phyloP scores from a whole-genome alignment of 805 yeast genomes.

The Wickerhamomyces kurtzmanii region DNA sequence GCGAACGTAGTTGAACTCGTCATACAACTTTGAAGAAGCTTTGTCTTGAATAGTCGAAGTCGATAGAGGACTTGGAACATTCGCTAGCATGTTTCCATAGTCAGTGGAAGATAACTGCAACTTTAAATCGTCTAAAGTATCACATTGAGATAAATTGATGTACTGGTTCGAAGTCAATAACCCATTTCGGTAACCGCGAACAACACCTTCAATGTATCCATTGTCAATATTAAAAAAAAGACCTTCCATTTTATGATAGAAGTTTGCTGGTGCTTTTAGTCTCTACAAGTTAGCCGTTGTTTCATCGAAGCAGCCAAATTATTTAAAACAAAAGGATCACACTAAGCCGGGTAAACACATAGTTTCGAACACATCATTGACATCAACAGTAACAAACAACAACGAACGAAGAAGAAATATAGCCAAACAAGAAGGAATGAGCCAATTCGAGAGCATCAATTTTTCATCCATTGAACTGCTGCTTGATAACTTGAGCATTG shows the following conservation, averaged over 20 bases:
- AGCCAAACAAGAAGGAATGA: too few relatives aligned
- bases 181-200: constrained; percentile 89
- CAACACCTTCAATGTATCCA: constrained; percentile 91
- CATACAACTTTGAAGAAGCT: constrained; percentile 63
- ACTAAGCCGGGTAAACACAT: too few relatives aligned
- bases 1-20: constrained; percentile 78
- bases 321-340: too few relatives aligned
- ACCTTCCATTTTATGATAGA: constrained; percentile 64
- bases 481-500: constrained; percentile 23
- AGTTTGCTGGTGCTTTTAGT: neutral
- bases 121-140: constrained; percentile 86
- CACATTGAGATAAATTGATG: constrained; percentile 91
- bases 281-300: too few relatives aligned
- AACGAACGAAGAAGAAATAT: too few relatives aligned
- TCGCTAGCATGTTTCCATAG: constrained; percentile 83
- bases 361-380: too few relatives aligned
- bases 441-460: constrained; percentile 3
- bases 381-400: too few relatives aligned
- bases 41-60: constrained; percentile 81
- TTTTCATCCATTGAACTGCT: constrained; percentile 18
- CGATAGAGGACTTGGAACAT: constrained; percentile 73
- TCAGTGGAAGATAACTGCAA: constrained; percentile 93
- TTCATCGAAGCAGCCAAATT: too few relatives aligned
- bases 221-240: constrained; percentile 79
- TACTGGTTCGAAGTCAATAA: constrained; percentile 72